A percentile compares a stretch with the other conserved stretches of the same genome.
Evolutionary conservation across 257 asterid genomes (phyloP).

Genomic region (Solanum etuberosum): DNA sequence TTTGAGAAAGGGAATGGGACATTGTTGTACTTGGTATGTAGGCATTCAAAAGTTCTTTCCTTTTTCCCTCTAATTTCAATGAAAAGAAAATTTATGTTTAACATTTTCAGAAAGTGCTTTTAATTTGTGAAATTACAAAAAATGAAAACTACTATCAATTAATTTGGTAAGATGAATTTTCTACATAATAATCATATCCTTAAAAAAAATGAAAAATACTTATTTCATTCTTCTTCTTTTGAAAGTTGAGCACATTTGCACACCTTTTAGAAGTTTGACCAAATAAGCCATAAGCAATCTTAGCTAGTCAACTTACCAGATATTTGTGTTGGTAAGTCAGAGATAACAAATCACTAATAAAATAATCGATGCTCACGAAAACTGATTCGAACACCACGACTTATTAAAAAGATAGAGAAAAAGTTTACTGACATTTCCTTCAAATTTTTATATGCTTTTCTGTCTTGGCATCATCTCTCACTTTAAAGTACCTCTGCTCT

Average conservation of each 20-base stretch:
- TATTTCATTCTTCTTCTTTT: background rate
- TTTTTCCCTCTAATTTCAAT: background rate
- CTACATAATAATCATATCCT: background rate
- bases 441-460: conserved; percentile 21
- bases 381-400: background rate
- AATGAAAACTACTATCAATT: background rate
- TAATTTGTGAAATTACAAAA: background rate
- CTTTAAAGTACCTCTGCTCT: conserved; percentile 34
- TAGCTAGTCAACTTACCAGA: background rate
- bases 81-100: background rate
- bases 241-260: background rate
- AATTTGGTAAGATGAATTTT: background rate
- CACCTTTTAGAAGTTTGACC: background rate
- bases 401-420: background rate
- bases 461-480: conserved; percentile 48
- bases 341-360: background rate
- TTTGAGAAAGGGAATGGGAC: background rate
- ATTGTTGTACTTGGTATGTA: background rate
- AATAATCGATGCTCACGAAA: background rate
- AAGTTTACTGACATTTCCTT: conserved; percentile 1
- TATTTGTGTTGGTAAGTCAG: background rate
- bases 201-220: background rate
- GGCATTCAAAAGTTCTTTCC: background rate
- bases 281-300: background rate
- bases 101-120: background rate